Conservation (phyloP, 2,329 filamentous ascomycete species). For the Lachnellula hyalina region DNA sequence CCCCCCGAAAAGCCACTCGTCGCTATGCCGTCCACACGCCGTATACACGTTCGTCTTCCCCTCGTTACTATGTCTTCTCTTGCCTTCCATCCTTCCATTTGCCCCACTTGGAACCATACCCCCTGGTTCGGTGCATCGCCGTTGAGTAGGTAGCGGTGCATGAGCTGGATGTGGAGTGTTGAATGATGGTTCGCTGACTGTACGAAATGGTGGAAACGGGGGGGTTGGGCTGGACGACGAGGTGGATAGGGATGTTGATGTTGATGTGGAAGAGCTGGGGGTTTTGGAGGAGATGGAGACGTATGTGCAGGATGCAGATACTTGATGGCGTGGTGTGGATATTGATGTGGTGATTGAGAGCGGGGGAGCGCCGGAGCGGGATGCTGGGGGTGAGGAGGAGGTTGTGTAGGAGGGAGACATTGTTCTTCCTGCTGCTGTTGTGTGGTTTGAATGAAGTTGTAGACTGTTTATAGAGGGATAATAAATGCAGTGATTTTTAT, state of each 20-base stretch:
- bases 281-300: too few species aligned
- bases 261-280: too few species aligned
- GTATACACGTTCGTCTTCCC: constrained; percentile 21
- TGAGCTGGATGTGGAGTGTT: background rate
- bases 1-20: constrained; percentile 25
- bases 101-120: too few species aligned
- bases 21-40: constrained; percentile 22
- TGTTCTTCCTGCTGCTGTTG: too few species aligned
- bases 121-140: background rate
- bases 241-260: too few species aligned
- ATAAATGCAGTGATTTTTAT: too few species aligned
- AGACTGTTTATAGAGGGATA: too few species aligned
- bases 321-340: background rate
- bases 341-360: constrained; percentile 5
- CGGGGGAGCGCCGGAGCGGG: background rate
- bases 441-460: too few species aligned
- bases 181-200: background rate
- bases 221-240: background rate
- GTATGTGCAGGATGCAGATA: too few species aligned
- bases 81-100: background rate
- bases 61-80: constrained; percentile 7
- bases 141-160: background rate
- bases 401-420: too few species aligned
- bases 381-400: too few species aligned
- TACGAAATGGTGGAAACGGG: too few species aligned